Conservation (phyloP, 73 alveolate genomes). For the Paraurostyla sp. region DNA sequence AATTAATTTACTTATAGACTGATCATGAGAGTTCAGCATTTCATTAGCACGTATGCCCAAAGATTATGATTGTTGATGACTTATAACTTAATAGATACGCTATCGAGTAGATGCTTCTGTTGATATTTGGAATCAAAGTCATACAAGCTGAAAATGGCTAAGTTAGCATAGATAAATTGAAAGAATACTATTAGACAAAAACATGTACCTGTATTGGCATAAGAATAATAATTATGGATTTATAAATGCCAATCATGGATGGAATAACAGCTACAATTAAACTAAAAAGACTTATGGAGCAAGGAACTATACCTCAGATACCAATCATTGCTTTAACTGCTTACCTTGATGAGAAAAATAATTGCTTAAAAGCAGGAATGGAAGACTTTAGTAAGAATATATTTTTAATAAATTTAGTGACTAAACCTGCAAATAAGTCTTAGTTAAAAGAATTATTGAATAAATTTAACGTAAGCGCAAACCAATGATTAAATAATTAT, state of each 20-base stretch:
- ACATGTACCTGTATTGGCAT: neutral
- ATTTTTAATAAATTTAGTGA: neutral
- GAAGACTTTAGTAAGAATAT: constrained; percentile 14
- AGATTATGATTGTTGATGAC: constrained; percentile 38
- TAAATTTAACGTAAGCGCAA: too few relatives aligned
- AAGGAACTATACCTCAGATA: neutral
- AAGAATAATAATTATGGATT: constrained; percentile 17
- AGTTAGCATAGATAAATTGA: neutral
- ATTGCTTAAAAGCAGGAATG: constrained; percentile 50
- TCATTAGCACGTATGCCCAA: neutral
- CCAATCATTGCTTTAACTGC: constrained; percentile 52
- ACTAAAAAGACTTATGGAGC: neutral
- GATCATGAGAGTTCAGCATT: too few relatives aligned
- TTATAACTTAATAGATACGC: constrained; percentile 10
- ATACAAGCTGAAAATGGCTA: neutral
- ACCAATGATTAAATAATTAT: too few relatives aligned
- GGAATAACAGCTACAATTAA: constrained; percentile 26
- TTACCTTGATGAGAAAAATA: constrained; percentile 45
- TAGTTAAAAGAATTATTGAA: neutral
- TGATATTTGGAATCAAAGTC: neutral
- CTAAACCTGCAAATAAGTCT: neutral
- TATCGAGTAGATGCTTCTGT: neutral
- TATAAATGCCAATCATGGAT: constrained; percentile 49
- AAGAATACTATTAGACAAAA: neutral
- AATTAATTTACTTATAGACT: too few relatives aligned